Base-by-base conservation (phyloP, 1,139 yeast genomes). In the Scheffersomyces insectosa region DNA sequence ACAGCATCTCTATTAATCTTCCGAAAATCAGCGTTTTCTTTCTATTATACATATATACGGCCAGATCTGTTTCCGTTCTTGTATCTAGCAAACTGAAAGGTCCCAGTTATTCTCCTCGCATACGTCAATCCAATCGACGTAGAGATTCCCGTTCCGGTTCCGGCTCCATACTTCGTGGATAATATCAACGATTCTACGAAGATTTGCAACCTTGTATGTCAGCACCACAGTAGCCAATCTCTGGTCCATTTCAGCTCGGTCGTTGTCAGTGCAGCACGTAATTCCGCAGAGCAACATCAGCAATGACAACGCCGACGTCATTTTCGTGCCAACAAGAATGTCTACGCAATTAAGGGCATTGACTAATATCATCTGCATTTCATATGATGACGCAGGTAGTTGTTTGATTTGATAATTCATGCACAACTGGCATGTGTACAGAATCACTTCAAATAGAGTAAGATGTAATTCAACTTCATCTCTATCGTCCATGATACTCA, bases 201-300 rank as follows among this genome's bases (percentile, higher is more conserved):
- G 40, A 25, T 46, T 46, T 13, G 40, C 39, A 29, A 46, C 41
- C 28, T 43, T 46, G 42, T 52, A 52, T 11, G 27, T 38, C 30
- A 37, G 42, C 13, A 45, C 51, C 37, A 42, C 37, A 30, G 44
- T 47, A n/a, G 25, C 25, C 28, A 52, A 46, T 16, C 48, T 36
- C 12, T 36, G 38, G 7, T 46, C 47, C 50, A 53, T 49, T 14
- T 38, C 37, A n/a, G 35, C 37, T 23, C 49, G 41, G 38, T 53
- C 57, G 28, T 35, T 32, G 15, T 41, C 30, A 12, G 48, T 42
- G 36, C 42, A 39, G 41, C 55, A 51, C 9, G 47, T 39, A 39
- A 51, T 46, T 10, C 57, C 56, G 25, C 51, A 48, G 10, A 51
- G 43, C 15, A 52, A 33, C 14, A 53, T 34, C 48, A 46, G 49